Conservation (phyloP, 1,284 basidiomycete genomes). For the Boletellus sp. region DNA sequence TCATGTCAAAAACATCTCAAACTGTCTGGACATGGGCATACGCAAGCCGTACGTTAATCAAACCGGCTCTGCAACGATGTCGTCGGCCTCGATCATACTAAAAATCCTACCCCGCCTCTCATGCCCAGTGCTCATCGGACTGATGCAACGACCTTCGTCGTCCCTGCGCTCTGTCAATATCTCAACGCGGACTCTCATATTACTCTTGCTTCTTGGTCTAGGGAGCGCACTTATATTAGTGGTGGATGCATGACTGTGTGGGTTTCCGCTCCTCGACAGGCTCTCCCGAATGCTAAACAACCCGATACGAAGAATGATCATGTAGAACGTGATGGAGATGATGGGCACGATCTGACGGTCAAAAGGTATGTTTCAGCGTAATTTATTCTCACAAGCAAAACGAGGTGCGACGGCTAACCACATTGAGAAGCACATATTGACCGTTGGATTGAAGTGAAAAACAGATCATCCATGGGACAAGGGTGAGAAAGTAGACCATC, state of each 20-base stretch:
- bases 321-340: neutral
- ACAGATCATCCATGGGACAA: neutral
- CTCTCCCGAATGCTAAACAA: neutral
- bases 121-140: neutral
- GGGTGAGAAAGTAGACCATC: neutral
- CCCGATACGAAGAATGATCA: constrained; percentile 1
- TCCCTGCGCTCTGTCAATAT: neutral
- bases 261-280: neutral
- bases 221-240: no score
- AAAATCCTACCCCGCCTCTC: no score
- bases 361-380: neutral
- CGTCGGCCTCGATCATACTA: no score
- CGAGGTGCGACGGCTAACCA: neutral
- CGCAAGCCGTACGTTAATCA: no score
- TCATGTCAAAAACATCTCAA: no score
- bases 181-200: neutral
- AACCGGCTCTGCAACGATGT: no score
- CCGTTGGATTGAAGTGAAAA: neutral
- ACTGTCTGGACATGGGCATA: no score
- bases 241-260: neutral
- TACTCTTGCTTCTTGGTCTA: neutral
- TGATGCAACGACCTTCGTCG: neutral
- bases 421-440: constrained; percentile 1
- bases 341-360: neutral
- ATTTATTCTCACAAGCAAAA: neutral